Base-by-base conservation (phyloP, 116 monocot genomes). In the Thalassia testudinum region DNA sequence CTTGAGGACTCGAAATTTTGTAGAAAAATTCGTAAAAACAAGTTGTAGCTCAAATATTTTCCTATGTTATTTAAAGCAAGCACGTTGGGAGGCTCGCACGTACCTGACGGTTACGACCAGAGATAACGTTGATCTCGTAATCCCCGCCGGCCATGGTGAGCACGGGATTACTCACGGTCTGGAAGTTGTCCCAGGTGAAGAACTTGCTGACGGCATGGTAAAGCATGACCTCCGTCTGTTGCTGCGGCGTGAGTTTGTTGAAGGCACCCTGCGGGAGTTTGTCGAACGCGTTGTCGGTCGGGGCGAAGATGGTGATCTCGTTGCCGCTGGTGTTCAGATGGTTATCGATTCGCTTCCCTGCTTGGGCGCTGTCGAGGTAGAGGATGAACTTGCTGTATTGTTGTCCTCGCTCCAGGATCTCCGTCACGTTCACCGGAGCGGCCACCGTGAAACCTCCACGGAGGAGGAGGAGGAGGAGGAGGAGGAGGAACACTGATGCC, bases 261-360 rank as follows among this genome's bases (percentile, higher is more conserved):
- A 81, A 66, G 7, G 77, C 66, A 21, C 81, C 81, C 4, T 68
- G 1, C 25, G 49, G 34, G 47, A 88, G 77, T 42, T 52, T 71
- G 59, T 26, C 42, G 76, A 88, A 88, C 49, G 88, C 88, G 48
- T 55, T 64, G 62, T 91, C 85, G 16, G 85, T 76, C 1, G 91
- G 85, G 48, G 81, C 91, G 63, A 91, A 72, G 52, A 91, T 6
- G 61, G 91, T 91, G 42, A 85, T n/a, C 14, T 81, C 85, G 7
- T 77, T 51, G 54, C 42, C 61, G 54, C 71, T 69, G 66, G 66
- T 76, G 64, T 82, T 82, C 34, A 87, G 70, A 67, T 78, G 87
- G 70, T 66, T 76, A 12, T 65, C 23, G 53, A 82, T 53, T 64
- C 78, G 82, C 0, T 12, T n/a, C 7, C 58, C 50, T 6, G 78